Conservation (phyloP, 495 filamentous ascomycete species). For the Delitschia confertaspora region DNA sequence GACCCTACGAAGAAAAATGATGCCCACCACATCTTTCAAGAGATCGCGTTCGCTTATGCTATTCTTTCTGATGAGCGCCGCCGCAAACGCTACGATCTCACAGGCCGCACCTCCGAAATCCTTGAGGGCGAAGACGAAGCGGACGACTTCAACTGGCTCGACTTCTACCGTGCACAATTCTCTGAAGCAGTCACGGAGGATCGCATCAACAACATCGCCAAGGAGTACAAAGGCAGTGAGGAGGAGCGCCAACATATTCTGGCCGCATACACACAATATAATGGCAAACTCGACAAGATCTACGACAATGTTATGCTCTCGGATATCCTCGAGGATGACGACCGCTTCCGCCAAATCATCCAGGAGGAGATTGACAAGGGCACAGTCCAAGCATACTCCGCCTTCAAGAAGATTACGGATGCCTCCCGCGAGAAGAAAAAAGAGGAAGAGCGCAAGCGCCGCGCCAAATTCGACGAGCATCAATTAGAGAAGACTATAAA, state of each 20-base stretch:
- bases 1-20: slow-evolving; percentile 50
- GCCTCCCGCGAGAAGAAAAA: slow-evolving; percentile 42
- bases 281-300: slow-evolving; percentile 65
- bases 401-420: slow-evolving; percentile 56
- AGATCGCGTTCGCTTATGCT: slow-evolving; percentile 86
- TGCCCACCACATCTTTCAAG: slow-evolving; percentile 74
- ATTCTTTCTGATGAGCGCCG: slow-evolving; percentile 74
- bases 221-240: slow-evolving; percentile 73
- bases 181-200: slow-evolving; percentile 58
- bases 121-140: slow-evolving; percentile 59
- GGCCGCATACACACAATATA: slow-evolving; percentile 55
- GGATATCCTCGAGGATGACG: slow-evolving; percentile 76
- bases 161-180: slow-evolving; percentile 79
- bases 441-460: slow-evolving; percentile 67
- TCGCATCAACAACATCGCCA: slow-evolving; percentile 61
- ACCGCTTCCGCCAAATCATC: slow-evolving; percentile 70
- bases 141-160: slow-evolving; percentile 79
- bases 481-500: slow-evolving; percentile 26
- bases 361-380: slow-evolving; percentile 65
- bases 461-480: slow-evolving; percentile 44
- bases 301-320: slow-evolving; percentile 81
- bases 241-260: slow-evolving; percentile 74
- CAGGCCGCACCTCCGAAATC: slow-evolving; percentile 75
- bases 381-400: slow-evolving; percentile 53
- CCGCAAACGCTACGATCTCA: slow-evolving; percentile 76